Percentiles rank a stretch among this genome's conserved stretches.
These are phyloP conservation scores for Seminavis robusta DNA, from an alignment of 108 stramenopile species.

Conservation along the genomic window DNA sequence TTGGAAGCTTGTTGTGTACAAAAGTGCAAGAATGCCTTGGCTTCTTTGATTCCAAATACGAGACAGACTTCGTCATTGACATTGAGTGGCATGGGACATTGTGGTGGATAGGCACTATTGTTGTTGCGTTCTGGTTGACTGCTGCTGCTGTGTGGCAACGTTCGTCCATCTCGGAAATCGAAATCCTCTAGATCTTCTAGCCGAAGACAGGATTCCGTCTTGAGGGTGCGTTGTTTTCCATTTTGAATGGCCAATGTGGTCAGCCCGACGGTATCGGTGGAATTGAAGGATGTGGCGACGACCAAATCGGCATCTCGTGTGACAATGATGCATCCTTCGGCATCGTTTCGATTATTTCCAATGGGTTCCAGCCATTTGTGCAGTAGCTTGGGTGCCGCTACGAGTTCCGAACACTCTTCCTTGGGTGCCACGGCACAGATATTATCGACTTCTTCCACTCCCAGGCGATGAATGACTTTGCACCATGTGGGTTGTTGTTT, in stretches of 20 bases:
- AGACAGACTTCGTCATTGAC: conserved; percentile 72
- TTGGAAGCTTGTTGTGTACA: conserved; percentile 67
- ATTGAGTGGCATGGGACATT: conserved; percentile 54
- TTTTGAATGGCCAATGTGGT: conserved; percentile 28
- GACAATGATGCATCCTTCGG: conserved; percentile 63
- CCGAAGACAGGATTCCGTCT: conserved; percentile 73
- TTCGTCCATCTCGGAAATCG: conserved; percentile 53
- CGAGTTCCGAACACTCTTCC: conserved; percentile 60
- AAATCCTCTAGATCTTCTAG: conserved; percentile 74
- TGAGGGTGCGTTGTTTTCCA: conserved; percentile 39
- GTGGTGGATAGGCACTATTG: conserved; percentile 29
- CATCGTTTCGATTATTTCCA: conserved; percentile 40
- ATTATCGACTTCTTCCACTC: conserved; percentile 47
- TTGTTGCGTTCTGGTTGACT: conserved; percentile 24
- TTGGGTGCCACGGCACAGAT: conserved; percentile 55
- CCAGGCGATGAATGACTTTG: conserved; percentile 57
- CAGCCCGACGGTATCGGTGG: conserved; percentile 11
- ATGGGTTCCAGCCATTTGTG: conserved; percentile 70
- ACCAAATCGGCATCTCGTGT: conserved; percentile 19
- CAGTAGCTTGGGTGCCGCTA: conserved; percentile 60
- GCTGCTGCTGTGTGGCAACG: conserved; percentile 5
- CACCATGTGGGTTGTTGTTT: conserved; percentile 26
- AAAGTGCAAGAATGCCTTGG: conserved; percentile 79
- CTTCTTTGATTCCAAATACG: conserved; percentile 78
- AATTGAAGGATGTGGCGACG: conserved; percentile 54